Conservation (phyloP, 805 yeast species). For the Jamesozyma gamospora region DNA sequence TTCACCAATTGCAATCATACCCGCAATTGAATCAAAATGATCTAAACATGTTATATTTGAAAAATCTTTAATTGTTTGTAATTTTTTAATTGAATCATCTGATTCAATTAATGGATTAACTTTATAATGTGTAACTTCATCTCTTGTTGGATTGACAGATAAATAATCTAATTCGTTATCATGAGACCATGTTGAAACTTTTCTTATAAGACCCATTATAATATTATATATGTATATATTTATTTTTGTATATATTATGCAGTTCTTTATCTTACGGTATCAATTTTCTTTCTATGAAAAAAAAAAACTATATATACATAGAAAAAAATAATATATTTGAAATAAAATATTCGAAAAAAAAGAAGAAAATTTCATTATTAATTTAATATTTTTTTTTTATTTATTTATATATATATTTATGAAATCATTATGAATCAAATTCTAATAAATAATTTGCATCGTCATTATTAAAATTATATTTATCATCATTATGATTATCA, state of each 20-base stretch:
- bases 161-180: constrained; percentile 31
- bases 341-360: too few species aligned
- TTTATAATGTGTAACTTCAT: constrained; percentile 60
- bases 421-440: constrained; percentile 15
- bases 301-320: too few species aligned
- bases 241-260: too few species aligned
- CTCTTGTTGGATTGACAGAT: constrained; percentile 70
- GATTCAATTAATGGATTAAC: constrained; percentile 41
- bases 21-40: constrained; percentile 45
- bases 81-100: constrained; percentile 44
- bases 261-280: too few species aligned
- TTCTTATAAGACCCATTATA: constrained; percentile 26
- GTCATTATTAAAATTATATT: constrained; percentile 3
- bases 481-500: constrained; percentile 1
- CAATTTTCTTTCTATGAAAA: too few species aligned
- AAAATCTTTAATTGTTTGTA: constrained; percentile 51
- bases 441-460: constrained; percentile 25
- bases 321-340: too few species aligned
- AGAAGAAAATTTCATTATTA: too few species aligned
- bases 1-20: constrained; percentile 66
- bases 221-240: too few species aligned
- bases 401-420: too few species aligned
- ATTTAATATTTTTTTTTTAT: too few species aligned
- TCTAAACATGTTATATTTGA: constrained; percentile 58
- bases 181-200: constrained; percentile 26